Evolutionary conservation across 2,329 filamentous ascomycete genomes (phyloP).

Genomic region (Verticillium nonalfalfae): DNA sequence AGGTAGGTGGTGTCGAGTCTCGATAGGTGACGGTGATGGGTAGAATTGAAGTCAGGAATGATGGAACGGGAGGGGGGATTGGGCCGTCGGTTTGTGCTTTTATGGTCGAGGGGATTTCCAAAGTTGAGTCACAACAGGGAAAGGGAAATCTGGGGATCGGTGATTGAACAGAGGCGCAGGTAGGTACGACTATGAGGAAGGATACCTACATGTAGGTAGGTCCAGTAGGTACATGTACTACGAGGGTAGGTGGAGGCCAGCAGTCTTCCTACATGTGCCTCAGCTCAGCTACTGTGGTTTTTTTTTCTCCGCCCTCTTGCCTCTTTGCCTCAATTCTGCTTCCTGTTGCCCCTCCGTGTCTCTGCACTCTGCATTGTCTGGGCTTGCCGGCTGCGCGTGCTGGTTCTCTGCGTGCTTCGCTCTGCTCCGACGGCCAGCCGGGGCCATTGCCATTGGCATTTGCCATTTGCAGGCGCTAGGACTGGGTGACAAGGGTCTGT

Average conservation of each 20-base stretch:
- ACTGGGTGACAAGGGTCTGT: not conserved
- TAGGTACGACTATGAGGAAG: not conserved
- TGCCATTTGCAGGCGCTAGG: not conserved
- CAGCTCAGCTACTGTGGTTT: not conserved
- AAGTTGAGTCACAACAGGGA: constrained; percentile 9
- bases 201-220: not conserved
- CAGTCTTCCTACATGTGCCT: constrained; percentile 1
- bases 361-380: not conserved
- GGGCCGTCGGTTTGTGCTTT: constrained; percentile 1
- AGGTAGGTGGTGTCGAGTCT: not conserved
- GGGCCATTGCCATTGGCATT: not conserved
- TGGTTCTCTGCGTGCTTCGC: not conserved
- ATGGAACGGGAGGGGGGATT: not conserved
- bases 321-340: not conserved
- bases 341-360: not conserved
- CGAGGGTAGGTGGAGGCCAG: not conserved
- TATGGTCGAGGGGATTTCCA: constrained; percentile 3
- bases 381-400: not conserved
- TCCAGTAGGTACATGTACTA: not conserved
- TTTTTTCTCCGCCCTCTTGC: not conserved
- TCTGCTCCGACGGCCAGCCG: not conserved
- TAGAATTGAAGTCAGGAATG: not conserved
- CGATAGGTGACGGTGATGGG: not conserved
- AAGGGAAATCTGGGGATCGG: not conserved
- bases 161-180: not conserved